Conservation (phyloP, 805 yeast species). For the Wickerhamomyces bisporus region DNA sequence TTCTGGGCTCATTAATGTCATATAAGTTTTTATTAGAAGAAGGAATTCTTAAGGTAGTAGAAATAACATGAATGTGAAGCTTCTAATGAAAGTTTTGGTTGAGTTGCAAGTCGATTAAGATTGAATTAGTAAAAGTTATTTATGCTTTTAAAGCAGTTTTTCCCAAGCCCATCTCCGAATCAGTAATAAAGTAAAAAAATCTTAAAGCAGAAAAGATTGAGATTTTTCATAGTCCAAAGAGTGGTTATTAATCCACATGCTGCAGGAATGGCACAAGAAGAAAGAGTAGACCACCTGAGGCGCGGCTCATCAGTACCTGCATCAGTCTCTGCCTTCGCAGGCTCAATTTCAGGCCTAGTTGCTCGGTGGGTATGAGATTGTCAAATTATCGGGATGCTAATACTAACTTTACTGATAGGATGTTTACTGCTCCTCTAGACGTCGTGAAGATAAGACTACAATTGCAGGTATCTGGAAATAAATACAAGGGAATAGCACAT, state of each 20-base stretch:
- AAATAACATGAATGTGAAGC: no score
- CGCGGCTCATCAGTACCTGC: conserved; percentile 39
- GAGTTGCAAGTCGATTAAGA: no score
- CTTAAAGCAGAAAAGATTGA: no score
- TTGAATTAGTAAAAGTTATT: no score
- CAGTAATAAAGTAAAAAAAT: no score
- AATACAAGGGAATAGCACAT: conserved; percentile 31
- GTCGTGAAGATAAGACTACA: conserved; percentile 74
- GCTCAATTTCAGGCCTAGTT: conserved; percentile 42
- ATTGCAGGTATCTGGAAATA: conserved; percentile 35
- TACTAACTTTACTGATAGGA: conserved; percentile 28
- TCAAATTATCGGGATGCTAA: conserved; percentile 24
- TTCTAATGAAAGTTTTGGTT: no score
- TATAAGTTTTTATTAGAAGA: no score
- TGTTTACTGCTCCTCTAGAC: conserved; percentile 72
- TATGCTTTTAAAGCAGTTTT: no score
- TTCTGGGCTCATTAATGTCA: no score
- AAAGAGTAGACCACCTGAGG: conserved; percentile 36
- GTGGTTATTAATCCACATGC: no score
- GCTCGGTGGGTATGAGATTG: conserved; percentile 20
- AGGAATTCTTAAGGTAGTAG: no score
- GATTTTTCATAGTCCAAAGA: no score
- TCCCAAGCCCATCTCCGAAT: not conserved
- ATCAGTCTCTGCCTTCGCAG: conserved; percentile 37
- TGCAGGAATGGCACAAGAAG: not conserved